phyloP scores from a whole-genome alignment of 371 early-diverging fungal genomes.

The Mortierella sp. region DNA sequence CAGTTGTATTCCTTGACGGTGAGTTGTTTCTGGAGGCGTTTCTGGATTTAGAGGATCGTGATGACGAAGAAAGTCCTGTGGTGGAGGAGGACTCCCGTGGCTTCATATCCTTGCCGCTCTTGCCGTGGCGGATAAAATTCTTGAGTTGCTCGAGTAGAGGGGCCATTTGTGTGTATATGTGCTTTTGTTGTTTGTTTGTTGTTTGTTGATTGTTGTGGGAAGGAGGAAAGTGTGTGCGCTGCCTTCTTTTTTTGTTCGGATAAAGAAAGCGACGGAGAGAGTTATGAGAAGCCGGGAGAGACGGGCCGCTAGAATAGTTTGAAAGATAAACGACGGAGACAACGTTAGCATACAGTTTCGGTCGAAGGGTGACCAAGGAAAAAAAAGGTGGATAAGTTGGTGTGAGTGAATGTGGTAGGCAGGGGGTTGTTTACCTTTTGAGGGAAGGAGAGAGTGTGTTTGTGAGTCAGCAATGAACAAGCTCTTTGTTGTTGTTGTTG shows the following conservation, averaged over 20 bases:
- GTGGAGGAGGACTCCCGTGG: constrained; percentile 39
- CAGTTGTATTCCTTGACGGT: constrained; percentile 31
- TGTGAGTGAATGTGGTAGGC: neutral
- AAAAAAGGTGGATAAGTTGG: neutral
- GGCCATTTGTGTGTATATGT: constrained; percentile 22
- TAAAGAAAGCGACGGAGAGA: neutral
- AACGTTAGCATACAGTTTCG: neutral
- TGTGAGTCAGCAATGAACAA: neutral
- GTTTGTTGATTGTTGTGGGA: neutral
- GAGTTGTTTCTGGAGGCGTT: constrained; percentile 41
- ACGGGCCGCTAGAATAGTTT: neutral
- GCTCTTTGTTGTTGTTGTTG: neutral
- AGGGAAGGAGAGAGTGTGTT: neutral
- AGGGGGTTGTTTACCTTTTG: neutral
- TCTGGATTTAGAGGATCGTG: constrained; percentile 33
- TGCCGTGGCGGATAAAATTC: constrained; percentile 61
- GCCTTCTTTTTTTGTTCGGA: neutral
- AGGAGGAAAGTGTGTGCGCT: neutral
- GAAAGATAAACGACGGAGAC: neutral
- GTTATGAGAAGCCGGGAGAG: neutral
- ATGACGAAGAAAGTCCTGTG: constrained; percentile 21
- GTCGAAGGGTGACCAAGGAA: neutral
- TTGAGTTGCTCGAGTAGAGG: constrained; percentile 65
- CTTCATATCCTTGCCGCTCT: constrained; percentile 57
- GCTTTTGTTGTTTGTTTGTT: neutral